Evolutionary conservation across 169 alveolate genomes (phyloP).

Genomic region (Plasmodium ovale): DNA sequence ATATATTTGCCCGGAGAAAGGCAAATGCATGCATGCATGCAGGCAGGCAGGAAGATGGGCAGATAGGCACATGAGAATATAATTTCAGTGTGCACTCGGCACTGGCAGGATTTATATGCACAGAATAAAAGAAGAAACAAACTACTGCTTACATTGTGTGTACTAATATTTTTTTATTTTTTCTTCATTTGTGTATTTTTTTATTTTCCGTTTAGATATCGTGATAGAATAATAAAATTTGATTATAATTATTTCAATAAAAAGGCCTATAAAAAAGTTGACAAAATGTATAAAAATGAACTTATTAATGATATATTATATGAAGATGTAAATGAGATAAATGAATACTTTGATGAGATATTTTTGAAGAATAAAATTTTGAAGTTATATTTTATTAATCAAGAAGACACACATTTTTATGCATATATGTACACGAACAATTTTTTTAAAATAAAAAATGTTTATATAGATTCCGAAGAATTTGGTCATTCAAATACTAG

Average conservation of each 20-base stretch:
- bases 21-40: too few relatives aligned
- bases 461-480: slow-evolving; percentile 40
- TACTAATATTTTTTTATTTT: neutral
- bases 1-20: too few relatives aligned
- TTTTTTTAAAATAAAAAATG: slow-evolving; percentile 56
- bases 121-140: too few relatives aligned
- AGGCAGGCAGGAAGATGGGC: too few relatives aligned
- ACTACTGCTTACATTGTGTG: neutral
- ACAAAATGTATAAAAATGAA: slow-evolving; percentile 42
- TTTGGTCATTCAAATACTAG: slow-evolving; percentile 63
- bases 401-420: slow-evolving; percentile 26
- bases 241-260: slow-evolving; percentile 59
- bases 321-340: slow-evolving; percentile 55
- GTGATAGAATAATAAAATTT: slow-evolving; percentile 24
- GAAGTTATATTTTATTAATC: slow-evolving; percentile 39
- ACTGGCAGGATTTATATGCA: too few relatives aligned
- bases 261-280: slow-evolving; percentile 63
- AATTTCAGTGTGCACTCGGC: too few relatives aligned
- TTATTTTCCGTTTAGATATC: slow-evolving; percentile 9
- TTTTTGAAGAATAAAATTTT: slow-evolving; percentile 44
- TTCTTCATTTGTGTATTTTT: neutral
- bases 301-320: slow-evolving; percentile 54
- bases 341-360: slow-evolving; percentile 51
- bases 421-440: slow-evolving; percentile 40
- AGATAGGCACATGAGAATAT: too few relatives aligned